These are phyloP conservation scores for Hymenochaete sp. DNA, from an alignment of 1,284 basidiomycete species.

Conservation along the genomic window DNA sequence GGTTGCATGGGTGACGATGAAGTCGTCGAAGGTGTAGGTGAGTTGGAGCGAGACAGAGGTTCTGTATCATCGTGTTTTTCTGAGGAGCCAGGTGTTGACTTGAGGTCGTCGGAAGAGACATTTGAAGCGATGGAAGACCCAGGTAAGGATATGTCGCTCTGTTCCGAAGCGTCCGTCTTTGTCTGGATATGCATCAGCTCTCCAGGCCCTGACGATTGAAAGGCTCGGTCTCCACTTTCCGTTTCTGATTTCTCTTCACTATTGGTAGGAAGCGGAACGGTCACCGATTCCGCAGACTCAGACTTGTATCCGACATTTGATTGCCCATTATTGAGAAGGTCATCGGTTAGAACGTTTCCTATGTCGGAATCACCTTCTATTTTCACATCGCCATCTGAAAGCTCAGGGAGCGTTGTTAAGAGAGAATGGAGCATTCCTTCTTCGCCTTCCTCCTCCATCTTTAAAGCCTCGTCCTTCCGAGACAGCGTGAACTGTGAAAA, in stretches of 20 bases:
- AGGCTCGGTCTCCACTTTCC: neutral
- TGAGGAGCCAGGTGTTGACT: neutral
- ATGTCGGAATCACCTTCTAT: constrained; percentile 2
- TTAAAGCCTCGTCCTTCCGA: constrained; percentile 49
- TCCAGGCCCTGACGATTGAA: neutral
- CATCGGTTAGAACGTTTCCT: neutral
- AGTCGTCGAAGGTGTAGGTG: constrained; percentile 2
- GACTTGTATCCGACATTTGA: constrained; percentile 23
- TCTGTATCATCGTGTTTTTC: neutral
- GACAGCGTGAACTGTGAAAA: constrained; percentile 46
- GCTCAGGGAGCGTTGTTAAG: constrained; percentile 60
- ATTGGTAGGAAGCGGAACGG: neutral
- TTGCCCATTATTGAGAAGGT: constrained; percentile 18
- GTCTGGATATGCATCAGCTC: neutral
- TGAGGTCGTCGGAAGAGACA: neutral
- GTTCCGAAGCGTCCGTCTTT: neutral
- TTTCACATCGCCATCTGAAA: constrained; percentile 31
- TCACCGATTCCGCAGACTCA: too few relatives aligned
- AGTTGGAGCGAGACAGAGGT: neutral
- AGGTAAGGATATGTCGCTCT: too few relatives aligned
- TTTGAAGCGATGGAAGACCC: neutral
- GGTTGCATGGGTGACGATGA: constrained; percentile 3
- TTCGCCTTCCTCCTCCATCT: constrained; percentile 54
- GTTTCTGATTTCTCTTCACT: neutral
- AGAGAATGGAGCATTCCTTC: constrained; percentile 83